Evolutionary conservation across 768 basidiomycete genomes (phyloP), one percentile per base, ranked within the genome.

Genomic region (Termitomyces sp.): DNA sequence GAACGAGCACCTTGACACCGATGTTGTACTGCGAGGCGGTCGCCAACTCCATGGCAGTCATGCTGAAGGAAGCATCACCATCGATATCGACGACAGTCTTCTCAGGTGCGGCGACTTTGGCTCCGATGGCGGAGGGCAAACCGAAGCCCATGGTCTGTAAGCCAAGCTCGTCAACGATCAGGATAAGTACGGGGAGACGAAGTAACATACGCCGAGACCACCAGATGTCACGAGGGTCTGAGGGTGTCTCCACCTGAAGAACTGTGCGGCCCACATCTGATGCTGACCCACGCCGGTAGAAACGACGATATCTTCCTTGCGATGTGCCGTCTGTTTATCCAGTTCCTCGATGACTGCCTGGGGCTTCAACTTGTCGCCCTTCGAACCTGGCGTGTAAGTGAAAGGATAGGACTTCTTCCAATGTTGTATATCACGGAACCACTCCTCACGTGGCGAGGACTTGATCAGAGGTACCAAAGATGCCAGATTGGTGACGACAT

Each of bases 181-280:
- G 50, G 32, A 14, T 46, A 14, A 59, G 50, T 50, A 59, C 56
- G 55, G 53, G 42, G 50, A 51, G 47, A 60, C 14, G 5, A n/a
- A 32, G 47, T 63, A 3, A 84, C 91, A 66, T 75, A 94, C 93
- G 5, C 96, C 96, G 20, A 98, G 84, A 65, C 96, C 96, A 65
- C 96, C 96, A 38, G 92, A 95, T 14, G 95, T 94, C 57, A 96
- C 87, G 89, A 98, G 83, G 50, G 92, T 83, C 46, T 88, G 82
- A 0, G 97, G 97, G 53, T 89, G 77, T 63, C 77, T 90, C 96
- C 96, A 99, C 61, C 96, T 82, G 76, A 86, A 98, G 72, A 89
- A 82, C 74, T 99, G 97, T 46, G 92, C 93, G 2, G 96, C 96
- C 95, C 94, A 98, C 97, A 98, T 98, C 76, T 99, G 96, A 77